phyloP scores from a whole-genome alignment of 805 yeast genomes.

The Sugiyamaella americana region DNA sequence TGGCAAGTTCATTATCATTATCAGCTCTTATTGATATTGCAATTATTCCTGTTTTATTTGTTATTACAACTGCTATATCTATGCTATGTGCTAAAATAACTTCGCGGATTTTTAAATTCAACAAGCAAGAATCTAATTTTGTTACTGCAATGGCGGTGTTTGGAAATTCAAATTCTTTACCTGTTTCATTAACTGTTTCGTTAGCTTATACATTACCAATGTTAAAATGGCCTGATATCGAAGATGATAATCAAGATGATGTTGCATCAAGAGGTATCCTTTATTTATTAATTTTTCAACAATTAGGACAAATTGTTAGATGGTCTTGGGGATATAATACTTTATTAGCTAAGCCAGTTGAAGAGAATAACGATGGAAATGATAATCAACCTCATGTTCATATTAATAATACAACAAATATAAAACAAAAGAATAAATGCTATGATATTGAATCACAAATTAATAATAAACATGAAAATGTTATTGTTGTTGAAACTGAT shows the following conservation, averaged over 20 bases:
- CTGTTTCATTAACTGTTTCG: constrained; percentile 80
- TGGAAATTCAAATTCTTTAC: constrained; percentile 91
- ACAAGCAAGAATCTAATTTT: constrained; percentile 74
- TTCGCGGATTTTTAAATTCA: constrained; percentile 49
- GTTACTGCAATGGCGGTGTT: constrained; percentile 96
- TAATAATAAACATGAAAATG: neutral
- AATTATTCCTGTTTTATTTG: constrained; percentile 78
- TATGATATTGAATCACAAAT: neutral
- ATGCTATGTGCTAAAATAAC: constrained; percentile 53
- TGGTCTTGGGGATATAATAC: constrained; percentile 73
- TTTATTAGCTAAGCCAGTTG: constrained; percentile 39
- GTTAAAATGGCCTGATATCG: constrained; percentile 51
- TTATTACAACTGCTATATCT: constrained; percentile 75
- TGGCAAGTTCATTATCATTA: constrained; percentile 60
- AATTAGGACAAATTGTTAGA: constrained; percentile 57
- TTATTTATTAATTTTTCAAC: constrained; percentile 58
- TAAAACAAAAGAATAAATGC: neutral
- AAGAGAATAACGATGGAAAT: neutral
- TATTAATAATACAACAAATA: no score
- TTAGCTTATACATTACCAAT: constrained; percentile 54
- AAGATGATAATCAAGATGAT: constrained; percentile 47
- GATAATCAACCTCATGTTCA: neutral
- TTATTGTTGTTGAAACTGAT: neutral
- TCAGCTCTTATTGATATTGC: constrained; percentile 74
- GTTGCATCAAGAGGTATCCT: constrained; percentile 59